A percentile compares a stretch with the other conserved stretches of the same genome.
phyloP scores from a whole-genome alignment of 192 early-diverging fungal genomes.

The Coemansia sp. region DNA sequence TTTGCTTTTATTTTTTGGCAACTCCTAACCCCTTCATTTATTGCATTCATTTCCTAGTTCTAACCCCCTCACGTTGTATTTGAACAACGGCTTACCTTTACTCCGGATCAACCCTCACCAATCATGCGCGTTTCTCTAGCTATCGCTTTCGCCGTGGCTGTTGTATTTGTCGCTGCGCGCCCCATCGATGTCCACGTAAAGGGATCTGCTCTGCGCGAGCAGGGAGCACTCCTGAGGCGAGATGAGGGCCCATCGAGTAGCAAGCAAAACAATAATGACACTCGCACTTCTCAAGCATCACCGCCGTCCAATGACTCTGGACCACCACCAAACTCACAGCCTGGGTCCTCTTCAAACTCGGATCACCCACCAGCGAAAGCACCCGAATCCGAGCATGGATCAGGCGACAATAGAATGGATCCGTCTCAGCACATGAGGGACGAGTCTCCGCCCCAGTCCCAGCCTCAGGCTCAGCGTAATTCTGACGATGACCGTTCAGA shows the following conservation, averaged over 20 bases:
- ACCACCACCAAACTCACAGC: background rate
- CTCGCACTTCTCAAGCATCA: background rate
- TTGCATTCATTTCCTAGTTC: background rate
- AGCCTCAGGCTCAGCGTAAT: conserved; percentile 1
- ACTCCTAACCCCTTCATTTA: background rate
- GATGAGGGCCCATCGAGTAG: background rate
- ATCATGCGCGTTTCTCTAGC: conserved; percentile 9
- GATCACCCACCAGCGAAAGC: background rate
- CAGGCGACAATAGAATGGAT: conserved; percentile 1
- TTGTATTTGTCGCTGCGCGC: background rate
- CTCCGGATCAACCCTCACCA: background rate
- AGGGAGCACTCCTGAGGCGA: background rate
- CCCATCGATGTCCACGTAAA: background rate
- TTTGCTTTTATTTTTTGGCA: no score
- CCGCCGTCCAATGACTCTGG: background rate
- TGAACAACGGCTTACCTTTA: background rate
- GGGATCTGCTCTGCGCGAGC: background rate
- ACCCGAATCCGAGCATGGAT: background rate
- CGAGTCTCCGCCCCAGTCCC: background rate
- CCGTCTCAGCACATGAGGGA: conserved; percentile 7
- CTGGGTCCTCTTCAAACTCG: background rate
- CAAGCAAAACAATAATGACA: background rate
- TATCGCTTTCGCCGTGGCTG: background rate
- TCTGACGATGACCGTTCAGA: background rate
- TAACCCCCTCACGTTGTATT: background rate